Evolutionary conservation across 2,329 filamentous ascomycete species (phyloP).

Genomic region (Colletotrichum musae): DNA sequence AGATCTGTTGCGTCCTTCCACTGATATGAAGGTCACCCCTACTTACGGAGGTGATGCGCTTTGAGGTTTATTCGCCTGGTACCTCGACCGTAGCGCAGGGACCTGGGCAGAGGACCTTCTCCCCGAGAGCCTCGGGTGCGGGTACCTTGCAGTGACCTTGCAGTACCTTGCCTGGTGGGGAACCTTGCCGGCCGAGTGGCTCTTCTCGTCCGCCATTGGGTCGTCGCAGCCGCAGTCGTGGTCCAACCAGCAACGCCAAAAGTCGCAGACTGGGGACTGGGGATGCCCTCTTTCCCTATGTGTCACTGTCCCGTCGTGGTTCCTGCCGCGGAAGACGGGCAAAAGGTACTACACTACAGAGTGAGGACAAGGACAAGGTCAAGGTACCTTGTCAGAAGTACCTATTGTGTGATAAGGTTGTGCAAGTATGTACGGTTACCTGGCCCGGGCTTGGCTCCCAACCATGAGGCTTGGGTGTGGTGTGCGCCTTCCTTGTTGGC

Average conservation of each 20-base stretch:
- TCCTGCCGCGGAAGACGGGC: background rate
- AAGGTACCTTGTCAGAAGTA: too few species aligned
- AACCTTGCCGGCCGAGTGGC: constrained; percentile 18
- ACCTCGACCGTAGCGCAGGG: background rate
- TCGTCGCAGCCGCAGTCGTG: constrained; percentile 3
- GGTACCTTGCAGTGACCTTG: constrained; percentile 35
- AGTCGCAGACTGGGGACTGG: background rate
- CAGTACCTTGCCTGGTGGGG: constrained; percentile 2
- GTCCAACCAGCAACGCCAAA: constrained; percentile 1
- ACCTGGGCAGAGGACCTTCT: background rate
- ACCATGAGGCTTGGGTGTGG: constrained; percentile 8
- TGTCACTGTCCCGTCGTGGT: constrained; percentile 21
- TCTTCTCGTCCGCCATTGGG: constrained; percentile 13
- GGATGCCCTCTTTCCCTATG: constrained; percentile 15
- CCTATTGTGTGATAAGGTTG: too few species aligned
- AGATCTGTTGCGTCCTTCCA: too few species aligned
- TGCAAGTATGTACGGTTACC: too few species aligned
- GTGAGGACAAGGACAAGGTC: background rate
- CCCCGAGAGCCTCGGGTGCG: constrained; percentile 4
- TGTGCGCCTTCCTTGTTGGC: constrained; percentile 25
- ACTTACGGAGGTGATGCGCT: background rate
- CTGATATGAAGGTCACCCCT: too few species aligned
- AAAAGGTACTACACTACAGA: too few species aligned
- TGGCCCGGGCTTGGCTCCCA: constrained; percentile 19
- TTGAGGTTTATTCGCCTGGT: constrained; percentile 9